Base-by-base conservation (phyloP, 495 filamentous ascomycete genomes). In the Annulohypoxylon moriforme region DNA sequence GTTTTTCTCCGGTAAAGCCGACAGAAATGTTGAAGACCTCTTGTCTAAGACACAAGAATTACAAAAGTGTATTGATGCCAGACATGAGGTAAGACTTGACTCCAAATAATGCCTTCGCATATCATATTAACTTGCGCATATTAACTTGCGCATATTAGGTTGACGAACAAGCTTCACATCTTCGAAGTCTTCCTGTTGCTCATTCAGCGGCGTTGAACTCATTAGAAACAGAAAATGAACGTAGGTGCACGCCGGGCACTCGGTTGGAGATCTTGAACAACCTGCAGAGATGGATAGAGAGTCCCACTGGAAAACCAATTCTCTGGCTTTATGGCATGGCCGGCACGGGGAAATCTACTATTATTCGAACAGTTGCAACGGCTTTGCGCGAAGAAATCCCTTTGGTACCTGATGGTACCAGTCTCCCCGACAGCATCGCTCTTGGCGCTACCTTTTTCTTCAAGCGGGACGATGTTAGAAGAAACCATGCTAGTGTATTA, bases 381-480 rank as follows among this genome's bases (percentile, higher is more conserved):
- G 49, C 53, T 11, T 74, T 81, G 46, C 49, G 46, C 5, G 36
- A 52, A 10, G 44, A 50, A 8, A 38, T 47, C 20, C 11, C 66
- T 14, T 58, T 69, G 7, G 24, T 11, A 8, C n/a, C n/a, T n/a
- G 10, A 44, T 52, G 25, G 22, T 7, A 9, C 18, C n/a, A 18
- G 2, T 9, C 50, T 58, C n/a, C 27, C 38, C 13, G 2, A 16
- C 1, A 50, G 52, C 16, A 49, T 58, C n/a, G 38, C 9, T 33
- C 78, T 77, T 22, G 72, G 73, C 31, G 77, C 71, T 0, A 85
- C 77, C 67, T 87, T 86, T 73, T 85, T 89, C 77, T 89, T 88
- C 72, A 84, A 84, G 52, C 78, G 77, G 67, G 81, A 81, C 14
- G 81, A 82, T 24, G 73, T 72, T 2, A 79, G 85, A 38, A 74